Evolutionary conservation across 148 eudicot genomes (phyloP).

Genomic region (Vaccinium macrocarpon): DNA sequence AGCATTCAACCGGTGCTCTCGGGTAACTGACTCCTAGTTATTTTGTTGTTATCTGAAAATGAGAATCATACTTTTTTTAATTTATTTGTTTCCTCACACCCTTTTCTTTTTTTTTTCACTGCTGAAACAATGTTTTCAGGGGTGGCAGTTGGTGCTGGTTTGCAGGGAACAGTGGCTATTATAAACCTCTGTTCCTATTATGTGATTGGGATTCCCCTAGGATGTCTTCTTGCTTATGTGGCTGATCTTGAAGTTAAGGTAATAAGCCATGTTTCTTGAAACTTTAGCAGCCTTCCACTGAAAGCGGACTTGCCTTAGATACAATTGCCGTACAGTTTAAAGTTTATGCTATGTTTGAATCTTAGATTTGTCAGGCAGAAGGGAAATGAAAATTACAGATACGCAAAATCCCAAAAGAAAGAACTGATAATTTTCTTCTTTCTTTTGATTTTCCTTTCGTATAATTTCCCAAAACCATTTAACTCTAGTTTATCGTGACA

Average conservation of each 20-base stretch:
- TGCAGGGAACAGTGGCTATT: conserved; percentile 46
- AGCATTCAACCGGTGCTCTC: conserved; percentile 49
- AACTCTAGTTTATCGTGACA: background rate
- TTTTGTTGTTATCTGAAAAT: background rate
- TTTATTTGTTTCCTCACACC: background rate
- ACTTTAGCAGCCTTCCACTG: background rate
- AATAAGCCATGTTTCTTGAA: background rate
- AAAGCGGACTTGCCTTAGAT: background rate
- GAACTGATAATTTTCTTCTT: background rate
- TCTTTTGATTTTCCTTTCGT: background rate
- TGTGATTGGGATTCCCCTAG: conserved; percentile 51
- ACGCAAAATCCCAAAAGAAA: background rate
- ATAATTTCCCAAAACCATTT: background rate
- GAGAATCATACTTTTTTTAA: background rate
- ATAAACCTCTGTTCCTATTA: conserved; percentile 46
- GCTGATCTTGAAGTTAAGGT: conserved; percentile 41
- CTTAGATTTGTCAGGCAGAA: background rate
- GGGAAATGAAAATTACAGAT: background rate
- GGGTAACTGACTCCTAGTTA: conserved; percentile 27
- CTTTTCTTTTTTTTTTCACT: background rate
- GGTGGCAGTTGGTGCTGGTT: conserved; percentile 54
- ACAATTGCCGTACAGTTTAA: background rate
- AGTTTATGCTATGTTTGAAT: background rate
- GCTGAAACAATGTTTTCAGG: conserved; percentile 24
- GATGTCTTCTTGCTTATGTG: conserved; percentile 48